Evolutionary conservation across 2,329 filamentous ascomycete genomes (phyloP).

Genomic region (Fusarium cicatricum): DNA sequence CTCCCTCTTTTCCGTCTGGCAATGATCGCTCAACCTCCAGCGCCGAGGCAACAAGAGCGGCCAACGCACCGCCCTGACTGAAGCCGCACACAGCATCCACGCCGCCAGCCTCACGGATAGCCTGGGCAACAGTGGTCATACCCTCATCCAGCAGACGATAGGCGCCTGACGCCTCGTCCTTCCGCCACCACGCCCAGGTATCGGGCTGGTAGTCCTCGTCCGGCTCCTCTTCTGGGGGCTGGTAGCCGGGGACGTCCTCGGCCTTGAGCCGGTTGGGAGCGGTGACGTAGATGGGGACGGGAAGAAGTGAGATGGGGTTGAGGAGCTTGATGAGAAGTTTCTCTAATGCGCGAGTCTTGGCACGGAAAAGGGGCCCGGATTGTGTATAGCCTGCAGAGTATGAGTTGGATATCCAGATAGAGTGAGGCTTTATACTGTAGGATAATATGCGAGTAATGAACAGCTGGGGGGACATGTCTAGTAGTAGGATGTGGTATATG

Average conservation of each 20-base stretch:
- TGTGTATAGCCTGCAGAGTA: conserved; percentile 78
- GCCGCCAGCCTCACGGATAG: conserved; percentile 69
- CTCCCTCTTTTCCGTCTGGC: conserved; percentile 42
- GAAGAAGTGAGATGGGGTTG: conserved; percentile 61
- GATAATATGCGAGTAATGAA: neutral
- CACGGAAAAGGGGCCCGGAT: conserved; percentile 83
- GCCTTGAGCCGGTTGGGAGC: conserved; percentile 70
- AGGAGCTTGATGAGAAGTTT: conserved; percentile 82
- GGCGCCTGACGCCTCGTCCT: conserved; percentile 66
- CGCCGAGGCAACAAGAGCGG: conserved; percentile 75
- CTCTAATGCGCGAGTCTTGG: conserved; percentile 87
- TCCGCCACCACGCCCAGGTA: conserved; percentile 84
- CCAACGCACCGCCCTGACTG: conserved; percentile 78
- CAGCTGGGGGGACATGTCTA: neutral
- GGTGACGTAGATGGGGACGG: conserved; percentile 72
- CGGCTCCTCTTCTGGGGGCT: conserved; percentile 52
- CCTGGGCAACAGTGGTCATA: conserved; percentile 67
- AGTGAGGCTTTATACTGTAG: neutral
- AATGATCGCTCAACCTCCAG: conserved; percentile 61
- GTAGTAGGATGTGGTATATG: neutral
- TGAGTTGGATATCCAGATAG: conserved; percentile 15
- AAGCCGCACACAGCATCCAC: conserved; percentile 85
- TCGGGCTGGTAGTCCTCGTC: conserved; percentile 65
- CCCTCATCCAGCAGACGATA: conserved; percentile 78
- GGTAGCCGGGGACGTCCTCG: conserved; percentile 75